A percentile compares a stretch with the other conserved stretches of the same genome.
Conservation (phyloP, 2,329 filamentous ascomycete genomes). For the Penicillium vulpinum region DNA sequence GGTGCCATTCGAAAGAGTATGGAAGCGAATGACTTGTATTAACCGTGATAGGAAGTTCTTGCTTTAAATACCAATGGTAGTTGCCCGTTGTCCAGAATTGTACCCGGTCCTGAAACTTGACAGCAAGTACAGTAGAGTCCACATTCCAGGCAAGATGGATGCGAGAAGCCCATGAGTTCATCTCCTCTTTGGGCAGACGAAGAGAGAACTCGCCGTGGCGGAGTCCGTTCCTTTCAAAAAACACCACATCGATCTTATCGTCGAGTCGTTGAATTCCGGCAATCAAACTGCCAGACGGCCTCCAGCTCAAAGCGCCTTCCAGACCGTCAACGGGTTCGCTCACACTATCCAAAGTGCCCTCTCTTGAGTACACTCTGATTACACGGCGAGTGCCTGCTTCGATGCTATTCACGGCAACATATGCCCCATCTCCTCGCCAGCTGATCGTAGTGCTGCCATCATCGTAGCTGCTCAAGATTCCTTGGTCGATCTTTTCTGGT, state of each 20-base stretch:
- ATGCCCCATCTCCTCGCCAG: slow-evolving; percentile 94
- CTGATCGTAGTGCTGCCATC: slow-evolving; percentile 71
- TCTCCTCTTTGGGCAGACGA: slow-evolving; percentile 62
- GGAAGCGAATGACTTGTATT: slow-evolving; percentile 25
- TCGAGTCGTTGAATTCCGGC: slow-evolving; percentile 76
- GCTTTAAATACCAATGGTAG: slow-evolving; percentile 97
- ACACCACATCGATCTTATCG: slow-evolving; percentile 76
- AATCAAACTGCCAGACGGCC: slow-evolving; percentile 85
- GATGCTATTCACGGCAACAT: slow-evolving; percentile 81
- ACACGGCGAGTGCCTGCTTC: slow-evolving; percentile 69
- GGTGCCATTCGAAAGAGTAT: slow-evolving; percentile 66
- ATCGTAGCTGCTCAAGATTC: slow-evolving; percentile 72
- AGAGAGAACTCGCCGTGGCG: slow-evolving; percentile 94
- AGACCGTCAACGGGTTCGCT: slow-evolving; percentile 92
- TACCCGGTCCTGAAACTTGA: slow-evolving; percentile 70
- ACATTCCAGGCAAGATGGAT: slow-evolving; percentile 81
- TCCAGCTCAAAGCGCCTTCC: slow-evolving; percentile 86
- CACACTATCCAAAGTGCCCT: slow-evolving; percentile 86
- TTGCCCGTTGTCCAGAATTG: slow-evolving; percentile 97
- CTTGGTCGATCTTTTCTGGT: slow-evolving; percentile 86
- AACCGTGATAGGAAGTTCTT: slow-evolving; percentile 64
- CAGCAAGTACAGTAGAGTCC: slow-evolving; percentile 86
- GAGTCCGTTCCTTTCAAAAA: slow-evolving; percentile 96
- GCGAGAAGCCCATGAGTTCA: slow-evolving; percentile 54
- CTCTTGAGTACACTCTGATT: slow-evolving; percentile 85